Base-by-base conservation (phyloP, 345 rosid species). In the Diplotaxis tenuifolia region DNA sequence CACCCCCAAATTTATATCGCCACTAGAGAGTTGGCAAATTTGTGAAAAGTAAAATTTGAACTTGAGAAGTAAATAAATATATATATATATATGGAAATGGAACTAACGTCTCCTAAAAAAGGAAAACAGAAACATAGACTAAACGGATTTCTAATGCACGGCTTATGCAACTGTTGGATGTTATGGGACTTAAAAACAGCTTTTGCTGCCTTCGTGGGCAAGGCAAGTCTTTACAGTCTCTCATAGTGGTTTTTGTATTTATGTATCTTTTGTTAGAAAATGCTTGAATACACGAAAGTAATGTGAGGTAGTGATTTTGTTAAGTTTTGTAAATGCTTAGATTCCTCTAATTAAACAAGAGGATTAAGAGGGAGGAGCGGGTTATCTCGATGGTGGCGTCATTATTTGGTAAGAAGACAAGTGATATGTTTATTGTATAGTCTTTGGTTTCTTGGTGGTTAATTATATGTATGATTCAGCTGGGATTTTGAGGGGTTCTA, bases 341-440 rank as follows among this genome's bases (percentile, higher is more conserved):
- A 88, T 92, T 78, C 97, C 99, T 2, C 45, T n/a, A n/a, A n/a
- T n/a, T 86, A 54, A 85, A 81, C 84, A 92, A 88, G 93, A 91
- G 87, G 87, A 92, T 83, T 74, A 95, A 87, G 83, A 88, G 84
- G 77, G 97, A 92, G 80, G 99, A 92, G 80, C 90, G 93, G 15
- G 29, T 95, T 73, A 77, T 92, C 27, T 95, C 97, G 0, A 65
- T 95, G 31, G 71, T 89, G 75, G 96, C 97, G 19, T 92, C 99
- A 56, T 83, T 95, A 76, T 90, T 92, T 85, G 96, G 97, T 92
- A 88, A 88, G 98, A 65, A 78, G 82, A 77, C 83, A 79, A 77
- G 82, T 82, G 66, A 71, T 63, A 25, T 77, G 19, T 45, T 70
- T 14, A 27, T 40, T 52, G 62, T 77, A 49, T 53, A 78, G 32